Evolutionary conservation across 2,329 filamentous ascomycete species (phyloP), one percentile per base, ranked within the genome.

Genomic region (Cladosporium cucumerinum): DNA sequence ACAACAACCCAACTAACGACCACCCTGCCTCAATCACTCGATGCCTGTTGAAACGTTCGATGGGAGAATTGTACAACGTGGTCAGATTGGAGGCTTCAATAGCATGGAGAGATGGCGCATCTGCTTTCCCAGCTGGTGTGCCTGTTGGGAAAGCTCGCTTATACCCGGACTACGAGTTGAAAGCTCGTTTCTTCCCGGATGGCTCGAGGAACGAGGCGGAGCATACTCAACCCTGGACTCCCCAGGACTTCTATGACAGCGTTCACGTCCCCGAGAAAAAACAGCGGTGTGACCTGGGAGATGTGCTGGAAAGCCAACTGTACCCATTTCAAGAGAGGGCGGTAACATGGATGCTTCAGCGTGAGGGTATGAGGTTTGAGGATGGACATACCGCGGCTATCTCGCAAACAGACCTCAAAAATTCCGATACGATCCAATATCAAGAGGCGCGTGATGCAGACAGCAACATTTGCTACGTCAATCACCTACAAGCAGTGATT

Each of bases 321-420:
- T 93, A 87, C 72, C 89, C 89, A 0, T 93, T 92, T 66, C 91
- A 93, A 74, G 85, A 86, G 63, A 81, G 89, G 66, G 85, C 89
- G 1, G 80, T 93, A 2, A 82, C 87, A 57, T 94, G 90, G 90
- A 79, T 93, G 65, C 75, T 93, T 54, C 77, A 78, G 49, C 83
- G 88, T 54, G 91, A 94, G 77, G 86, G 87, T 5, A 82, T 86
- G 2, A 73, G 78, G 25, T 87, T 83, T 55, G 66, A 71, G 4
- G 61, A 69, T 21, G 64, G 67, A 28, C 43, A 58, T 10, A n/a
- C 63, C 23, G 36, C 18, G 28, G 14, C 18, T 49, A 12, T 51
- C 14, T 23, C 39, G 3, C 23, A 25, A 34, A 18, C 49, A 18
- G 63, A 60, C 23, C 25, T 57, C 8, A 25, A 48, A 8, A 18